Percentiles rank a stretch among this genome's conserved stretches.
Evolutionary conservation across 1,284 basidiomycete genomes (phyloP).

Genomic region (Acaromyces ingoldii): DNA sequence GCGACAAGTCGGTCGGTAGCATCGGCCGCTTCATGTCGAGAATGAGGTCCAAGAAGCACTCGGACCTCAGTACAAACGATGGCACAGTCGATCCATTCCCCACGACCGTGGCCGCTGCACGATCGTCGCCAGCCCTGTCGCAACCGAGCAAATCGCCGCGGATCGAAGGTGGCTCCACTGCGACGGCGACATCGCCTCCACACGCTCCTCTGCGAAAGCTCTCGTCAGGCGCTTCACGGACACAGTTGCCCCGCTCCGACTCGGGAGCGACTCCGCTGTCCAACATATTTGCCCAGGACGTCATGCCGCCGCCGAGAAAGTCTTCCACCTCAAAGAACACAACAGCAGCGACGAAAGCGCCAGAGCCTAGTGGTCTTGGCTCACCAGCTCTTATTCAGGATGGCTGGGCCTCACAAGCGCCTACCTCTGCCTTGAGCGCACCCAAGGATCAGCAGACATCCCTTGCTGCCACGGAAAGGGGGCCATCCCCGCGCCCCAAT

Average conservation of each 20-base stretch:
- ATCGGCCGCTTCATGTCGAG: constrained; percentile 29
- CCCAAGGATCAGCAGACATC: too few relatives aligned
- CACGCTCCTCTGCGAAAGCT: too few relatives aligned
- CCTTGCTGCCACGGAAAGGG: too few relatives aligned
- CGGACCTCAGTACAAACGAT: too few relatives aligned
- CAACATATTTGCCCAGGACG: neutral
- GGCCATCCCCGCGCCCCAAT: too few relatives aligned
- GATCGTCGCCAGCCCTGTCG: constrained; percentile 10
- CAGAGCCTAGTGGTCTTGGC: neutral
- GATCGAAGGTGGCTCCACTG: too few relatives aligned
- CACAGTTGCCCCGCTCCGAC: constrained; percentile 9
- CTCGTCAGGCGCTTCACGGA: too few relatives aligned
- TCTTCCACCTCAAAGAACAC: constrained; percentile 3
- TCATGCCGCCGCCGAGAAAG: neutral
- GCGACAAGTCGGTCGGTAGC: constrained; percentile 7
- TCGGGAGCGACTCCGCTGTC: constrained; percentile 4
- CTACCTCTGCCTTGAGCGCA: too few relatives aligned
- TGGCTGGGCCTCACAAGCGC: neutral
- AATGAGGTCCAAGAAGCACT: constrained; percentile 18
- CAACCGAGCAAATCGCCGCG: too few relatives aligned
- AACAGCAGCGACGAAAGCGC: neutral
- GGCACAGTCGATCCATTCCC: constrained; percentile 27
- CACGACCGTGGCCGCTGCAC: constrained; percentile 6
- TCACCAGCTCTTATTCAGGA: constrained; percentile 12
- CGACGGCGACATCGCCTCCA: too few relatives aligned